Evolutionary conservation across 176 grass and related monocot genomes (phyloP).

Genomic region (Carex cristatella): DNA sequence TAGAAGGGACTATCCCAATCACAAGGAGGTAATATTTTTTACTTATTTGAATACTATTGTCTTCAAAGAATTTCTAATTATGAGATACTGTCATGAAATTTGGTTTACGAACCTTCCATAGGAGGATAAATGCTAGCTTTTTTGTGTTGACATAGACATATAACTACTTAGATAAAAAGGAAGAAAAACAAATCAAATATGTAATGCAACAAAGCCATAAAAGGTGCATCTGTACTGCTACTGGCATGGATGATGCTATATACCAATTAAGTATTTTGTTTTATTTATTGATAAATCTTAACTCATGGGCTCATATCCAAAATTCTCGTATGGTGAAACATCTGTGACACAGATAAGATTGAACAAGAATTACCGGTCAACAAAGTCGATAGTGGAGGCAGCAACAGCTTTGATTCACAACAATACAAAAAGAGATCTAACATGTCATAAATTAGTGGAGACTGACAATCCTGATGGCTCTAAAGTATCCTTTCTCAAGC

Average conservation of each 20-base stretch:
- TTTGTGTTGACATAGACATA: background rate
- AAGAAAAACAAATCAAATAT: too few species aligned
- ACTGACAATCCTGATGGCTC: conserved; percentile 75
- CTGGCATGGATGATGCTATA: background rate
- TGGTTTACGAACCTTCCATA: background rate
- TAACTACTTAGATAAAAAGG: too few species aligned
- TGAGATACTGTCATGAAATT: conserved; percentile 1
- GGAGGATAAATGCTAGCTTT: background rate
- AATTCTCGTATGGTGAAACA: background rate
- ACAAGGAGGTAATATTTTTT: conserved; percentile 56
- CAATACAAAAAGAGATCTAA: conserved; percentile 48
- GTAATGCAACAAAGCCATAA: background rate
- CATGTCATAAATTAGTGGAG: conserved; percentile 52
- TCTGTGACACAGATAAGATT: conserved; percentile 59
- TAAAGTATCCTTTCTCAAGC: conserved; percentile 53
- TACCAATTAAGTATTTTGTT: background rate
- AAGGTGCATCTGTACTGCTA: background rate
- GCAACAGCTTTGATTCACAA: conserved; percentile 84
- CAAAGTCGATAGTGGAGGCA: conserved; percentile 83
- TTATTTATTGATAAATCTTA: background rate
- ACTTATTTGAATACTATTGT: background rate
- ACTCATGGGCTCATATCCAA: background rate
- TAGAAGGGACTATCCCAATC: conserved; percentile 78
- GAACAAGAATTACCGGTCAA: conserved; percentile 90
- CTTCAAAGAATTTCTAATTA: background rate